Evolutionary conservation across 495 filamentous ascomycete genomes (phyloP), one percentile per base, ranked within the genome.

Genomic region (Lophium mytilinum): DNA sequence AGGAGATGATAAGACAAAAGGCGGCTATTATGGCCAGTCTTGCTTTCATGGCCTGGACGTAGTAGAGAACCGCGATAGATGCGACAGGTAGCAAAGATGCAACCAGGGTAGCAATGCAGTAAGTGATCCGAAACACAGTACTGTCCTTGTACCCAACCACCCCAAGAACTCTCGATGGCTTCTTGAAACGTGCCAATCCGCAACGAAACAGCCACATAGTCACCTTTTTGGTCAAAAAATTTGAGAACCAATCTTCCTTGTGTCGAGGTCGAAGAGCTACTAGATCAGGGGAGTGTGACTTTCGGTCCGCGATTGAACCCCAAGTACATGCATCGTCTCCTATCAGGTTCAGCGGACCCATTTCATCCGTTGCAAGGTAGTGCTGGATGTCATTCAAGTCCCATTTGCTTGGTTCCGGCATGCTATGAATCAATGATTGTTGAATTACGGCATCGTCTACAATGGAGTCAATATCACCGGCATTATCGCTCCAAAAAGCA

Each of bases 1-100:
- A 35, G 2, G 66, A 58, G 15, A 69, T 64, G 3, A 68, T 33
- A 1, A 57, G 51, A 6, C 63, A 65, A 50, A 70, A 67, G 8
- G 10, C 52, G 5, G 55, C 55, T 1, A 64, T 59, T 14, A 50
- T 58, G 0, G 39, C 62, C 1, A 68, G 42, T 14, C 61, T 42
- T 0, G 52, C 61, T 37, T 51, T 41, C 35, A 67, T 56, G 3
- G 57, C 62, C 11, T 66, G 35, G 1, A 60, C 37, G 15, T 14
- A 41, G 14, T 37, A 21, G 17, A 64, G 41, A n/a, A 57, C 52
- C 1, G 47, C 5, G 49, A 64, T 64, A 1, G 56, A 52, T 19
- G 48, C 18, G 9, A 52, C 37, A 1, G 57, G 62, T 21, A 64
- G 39, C n/a, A 61, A 21, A 30, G 57, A 57, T 8, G 62, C 62